A percentile compares a stretch with the other conserved stretches of the same genome.
These are phyloP conservation scores for Hirsutella thompsonii DNA, from an alignment of 2,329 filamentous ascomycete genomes.

Conservation along the genomic window DNA sequence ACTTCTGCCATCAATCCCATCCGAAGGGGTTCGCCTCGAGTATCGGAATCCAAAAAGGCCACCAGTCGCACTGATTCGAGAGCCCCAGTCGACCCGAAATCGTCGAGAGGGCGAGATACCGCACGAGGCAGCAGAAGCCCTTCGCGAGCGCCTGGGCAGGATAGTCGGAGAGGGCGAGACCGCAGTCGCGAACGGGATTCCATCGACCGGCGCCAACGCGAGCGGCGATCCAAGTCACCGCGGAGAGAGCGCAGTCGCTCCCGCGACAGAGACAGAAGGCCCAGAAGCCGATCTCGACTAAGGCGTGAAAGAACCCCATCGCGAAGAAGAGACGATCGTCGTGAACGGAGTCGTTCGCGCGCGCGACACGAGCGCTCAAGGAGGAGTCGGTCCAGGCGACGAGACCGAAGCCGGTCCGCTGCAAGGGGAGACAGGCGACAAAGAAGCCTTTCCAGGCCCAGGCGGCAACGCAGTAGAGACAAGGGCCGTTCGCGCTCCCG, in stretches of 20 bases:
- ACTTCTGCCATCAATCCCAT: conserved; percentile 48
- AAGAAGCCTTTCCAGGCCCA: conserved; percentile 14
- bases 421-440: conserved; percentile 17
- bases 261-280: conserved; percentile 19
- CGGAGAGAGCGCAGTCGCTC: conserved; percentile 21
- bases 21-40: conserved; percentile 29
- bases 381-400: conserved; percentile 20
- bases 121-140: conserved; percentile 18
- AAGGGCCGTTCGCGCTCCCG: conserved; percentile 16
- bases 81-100: conserved; percentile 15
- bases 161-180: conserved; percentile 14
- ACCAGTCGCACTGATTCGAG: conserved; percentile 18
- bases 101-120: conserved; percentile 14
- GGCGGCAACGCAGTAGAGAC: conserved; percentile 3
- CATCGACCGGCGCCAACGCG: conserved; percentile 17
- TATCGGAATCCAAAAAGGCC: conserved; percentile 25
- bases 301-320: conserved; percentile 28
- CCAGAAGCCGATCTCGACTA: conserved; percentile 21
- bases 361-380: conserved; percentile 19
- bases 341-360: conserved; percentile 21
- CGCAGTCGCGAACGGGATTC: conserved; percentile 14
- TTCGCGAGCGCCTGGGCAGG: conserved; percentile 16
- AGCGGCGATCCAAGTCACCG: conserved; percentile 26
- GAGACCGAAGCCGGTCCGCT: conserved; percentile 25
- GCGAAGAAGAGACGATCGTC: conserved; percentile 18